Conservation (phyloP, 1,139 yeast species). For the Protomyces pachydermus region DNA sequence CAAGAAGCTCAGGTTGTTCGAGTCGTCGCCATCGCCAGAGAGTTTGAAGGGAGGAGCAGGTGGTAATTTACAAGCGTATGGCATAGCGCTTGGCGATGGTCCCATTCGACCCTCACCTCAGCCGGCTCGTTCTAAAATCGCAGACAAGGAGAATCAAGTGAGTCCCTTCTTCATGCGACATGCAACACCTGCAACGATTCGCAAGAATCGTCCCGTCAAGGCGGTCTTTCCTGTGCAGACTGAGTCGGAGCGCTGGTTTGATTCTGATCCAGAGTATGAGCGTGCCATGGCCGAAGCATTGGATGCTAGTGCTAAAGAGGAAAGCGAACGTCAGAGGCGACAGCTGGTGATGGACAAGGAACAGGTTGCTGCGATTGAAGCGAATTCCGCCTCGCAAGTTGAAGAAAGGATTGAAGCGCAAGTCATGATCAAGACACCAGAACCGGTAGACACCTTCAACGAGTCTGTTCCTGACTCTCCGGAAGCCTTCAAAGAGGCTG, state of each 20-base stretch:
- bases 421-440: neutral
- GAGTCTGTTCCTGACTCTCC: neutral
- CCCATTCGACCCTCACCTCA: neutral
- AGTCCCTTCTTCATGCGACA: constrained; percentile 8
- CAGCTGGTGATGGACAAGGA: neutral
- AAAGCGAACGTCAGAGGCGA: neutral
- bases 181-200: neutral
- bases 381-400: too few relatives aligned
- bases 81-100: neutral
- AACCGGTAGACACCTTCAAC: neutral
- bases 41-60: neutral
- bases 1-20: constrained; percentile 23
- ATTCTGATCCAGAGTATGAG: neutral
- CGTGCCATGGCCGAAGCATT: neutral
- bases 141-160: constrained; percentile 4
- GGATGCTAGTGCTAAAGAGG: neutral
- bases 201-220: neutral
- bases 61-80: neutral
- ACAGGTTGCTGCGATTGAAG: neutral
- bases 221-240: neutral
- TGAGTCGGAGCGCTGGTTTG: neutral
- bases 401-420: neutral
- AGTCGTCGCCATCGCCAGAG: constrained; percentile 23
- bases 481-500: neutral
- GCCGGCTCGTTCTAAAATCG: neutral